A percentile compares a stretch with the other conserved stretches of the same genome.
Evolutionary conservation across 1,139 yeast genomes (phyloP).

Genomic region (Yamadazyma membranifaciens): DNA sequence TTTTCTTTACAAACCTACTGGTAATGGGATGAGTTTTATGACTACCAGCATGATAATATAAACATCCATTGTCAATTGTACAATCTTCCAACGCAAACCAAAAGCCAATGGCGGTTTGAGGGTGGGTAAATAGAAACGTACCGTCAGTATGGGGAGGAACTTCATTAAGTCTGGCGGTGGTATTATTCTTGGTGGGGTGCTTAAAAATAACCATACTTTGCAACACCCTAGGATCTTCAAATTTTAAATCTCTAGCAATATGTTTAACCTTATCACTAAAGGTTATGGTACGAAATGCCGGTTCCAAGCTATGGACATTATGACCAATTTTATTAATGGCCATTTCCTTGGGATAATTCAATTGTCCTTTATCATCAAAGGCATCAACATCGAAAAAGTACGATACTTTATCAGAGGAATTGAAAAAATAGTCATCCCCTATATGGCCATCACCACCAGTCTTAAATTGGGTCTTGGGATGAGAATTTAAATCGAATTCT

Average conservation of each 20-base stretch:
- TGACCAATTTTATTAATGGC: constrained; percentile 82
- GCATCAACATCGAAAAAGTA: constrained; percentile 77
- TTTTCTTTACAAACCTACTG: constrained; percentile 63
- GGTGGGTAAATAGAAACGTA: constrained; percentile 68
- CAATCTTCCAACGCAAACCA: constrained; percentile 86
- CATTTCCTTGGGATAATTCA: constrained; percentile 50
- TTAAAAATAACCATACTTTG: constrained; percentile 82
- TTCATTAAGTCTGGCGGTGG: constrained; percentile 52
- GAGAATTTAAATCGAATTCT: constrained; percentile 52
- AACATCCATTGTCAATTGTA: constrained; percentile 64
- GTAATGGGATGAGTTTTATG: constrained; percentile 58
- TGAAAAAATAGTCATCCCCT: constrained; percentile 71
- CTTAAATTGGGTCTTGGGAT: constrained; percentile 71
- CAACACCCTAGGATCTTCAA: constrained; percentile 65
- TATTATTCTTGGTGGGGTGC: constrained; percentile 46
- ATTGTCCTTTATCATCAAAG: constrained; percentile 48
- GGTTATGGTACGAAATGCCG: constrained; percentile 48
- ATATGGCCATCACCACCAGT: constrained; percentile 66
- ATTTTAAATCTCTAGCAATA: constrained; percentile 54
- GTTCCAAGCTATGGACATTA: constrained; percentile 61
- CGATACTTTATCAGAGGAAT: constrained; percentile 66
- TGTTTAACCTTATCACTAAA: constrained; percentile 48
- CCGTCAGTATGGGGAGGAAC: constrained; percentile 84
- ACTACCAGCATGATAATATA: constrained; percentile 72
- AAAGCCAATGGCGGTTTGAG: constrained; percentile 72